Percentiles rank a stretch among this genome's conserved stretches.
Evolutionary conservation across 2,329 filamentous ascomycete genomes (phyloP).

Genomic region (Pseudogymnoascus sp.): DNA sequence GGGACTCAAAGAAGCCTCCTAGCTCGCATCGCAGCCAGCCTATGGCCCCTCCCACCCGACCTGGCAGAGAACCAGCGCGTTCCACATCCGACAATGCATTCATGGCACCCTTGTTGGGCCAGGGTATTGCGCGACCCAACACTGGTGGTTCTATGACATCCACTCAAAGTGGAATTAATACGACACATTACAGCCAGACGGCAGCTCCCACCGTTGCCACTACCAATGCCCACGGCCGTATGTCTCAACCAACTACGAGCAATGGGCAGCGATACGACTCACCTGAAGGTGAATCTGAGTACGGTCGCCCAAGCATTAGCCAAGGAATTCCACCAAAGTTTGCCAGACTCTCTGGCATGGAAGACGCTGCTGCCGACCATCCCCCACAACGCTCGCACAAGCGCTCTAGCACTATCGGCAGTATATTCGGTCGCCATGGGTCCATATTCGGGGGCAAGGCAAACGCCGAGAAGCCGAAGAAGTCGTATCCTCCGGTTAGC

Average conservation of each 20-base stretch:
- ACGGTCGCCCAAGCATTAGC: conserved; percentile 52
- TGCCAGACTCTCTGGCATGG: conserved; percentile 49
- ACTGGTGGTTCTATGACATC: conserved; percentile 77
- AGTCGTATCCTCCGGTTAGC: conserved; percentile 76
- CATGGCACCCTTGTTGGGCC: conserved; percentile 41
- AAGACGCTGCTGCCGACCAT: conserved; percentile 26
- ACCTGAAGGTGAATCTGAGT: conserved; percentile 50
- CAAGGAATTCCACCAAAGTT: conserved; percentile 46
- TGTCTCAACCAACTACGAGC: conserved; percentile 66
- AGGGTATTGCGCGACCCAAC: conserved; percentile 53
- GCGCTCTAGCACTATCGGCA: conserved; percentile 68
- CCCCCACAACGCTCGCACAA: conserved; percentile 41
- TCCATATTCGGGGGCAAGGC: conserved; percentile 65
- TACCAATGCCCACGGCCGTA: conserved; percentile 81
- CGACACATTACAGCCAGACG: conserved; percentile 68
- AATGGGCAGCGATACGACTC: conserved; percentile 59
- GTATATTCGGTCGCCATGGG: conserved; percentile 72
- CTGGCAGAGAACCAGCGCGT: conserved; percentile 42
- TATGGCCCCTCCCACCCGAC: conserved; percentile 37
- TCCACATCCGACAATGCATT: conserved; percentile 47
- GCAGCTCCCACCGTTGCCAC: conserved; percentile 78
- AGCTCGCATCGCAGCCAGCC: conserved; percentile 31
- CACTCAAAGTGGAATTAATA: conserved; percentile 36
- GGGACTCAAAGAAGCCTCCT: conserved; percentile 34
- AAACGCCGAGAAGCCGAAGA: conserved; percentile 56